Conservation (phyloP, 140 eudicot genomes). For the Oenanthe javanica region DNA sequence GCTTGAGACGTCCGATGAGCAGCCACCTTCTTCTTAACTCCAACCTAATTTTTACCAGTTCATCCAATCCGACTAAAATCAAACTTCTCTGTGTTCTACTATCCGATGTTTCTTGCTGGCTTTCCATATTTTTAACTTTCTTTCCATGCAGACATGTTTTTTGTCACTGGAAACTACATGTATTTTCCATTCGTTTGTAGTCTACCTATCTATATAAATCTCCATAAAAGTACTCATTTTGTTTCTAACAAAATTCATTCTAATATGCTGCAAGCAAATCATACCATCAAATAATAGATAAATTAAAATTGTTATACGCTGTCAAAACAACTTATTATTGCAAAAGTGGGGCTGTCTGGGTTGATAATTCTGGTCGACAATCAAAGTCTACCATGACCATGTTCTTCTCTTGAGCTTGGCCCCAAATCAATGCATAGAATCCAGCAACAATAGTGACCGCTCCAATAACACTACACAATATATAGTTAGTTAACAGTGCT, state of each 20-base stretch:
- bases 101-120: not conserved
- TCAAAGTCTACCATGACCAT: too few relatives aligned
- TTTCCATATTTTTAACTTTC: not conserved
- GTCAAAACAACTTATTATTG: not conserved
- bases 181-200: not conserved
- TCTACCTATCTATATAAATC: not conserved
- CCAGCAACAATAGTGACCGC: not conserved
- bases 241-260: not conserved
- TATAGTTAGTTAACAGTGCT: too few relatives aligned
- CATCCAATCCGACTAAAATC: not conserved
- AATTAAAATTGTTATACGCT: not conserved
- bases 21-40: slow-evolving; percentile 3
- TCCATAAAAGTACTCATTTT: not conserved
- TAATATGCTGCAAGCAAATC: not conserved
- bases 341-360: not conserved
- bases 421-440: not conserved
- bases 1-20: slow-evolving; percentile 23
- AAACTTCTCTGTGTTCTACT: not conserved
- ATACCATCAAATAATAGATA: not conserved
- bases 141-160: not conserved
- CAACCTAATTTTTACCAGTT: not conserved
- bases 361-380: not conserved
- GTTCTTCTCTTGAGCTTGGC: not conserved
- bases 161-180: not conserved
- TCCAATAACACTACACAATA: not conserved